Base-by-base conservation (phyloP, 2,329 filamentous ascomycete species). In the Ophiostoma piceae region DNA sequence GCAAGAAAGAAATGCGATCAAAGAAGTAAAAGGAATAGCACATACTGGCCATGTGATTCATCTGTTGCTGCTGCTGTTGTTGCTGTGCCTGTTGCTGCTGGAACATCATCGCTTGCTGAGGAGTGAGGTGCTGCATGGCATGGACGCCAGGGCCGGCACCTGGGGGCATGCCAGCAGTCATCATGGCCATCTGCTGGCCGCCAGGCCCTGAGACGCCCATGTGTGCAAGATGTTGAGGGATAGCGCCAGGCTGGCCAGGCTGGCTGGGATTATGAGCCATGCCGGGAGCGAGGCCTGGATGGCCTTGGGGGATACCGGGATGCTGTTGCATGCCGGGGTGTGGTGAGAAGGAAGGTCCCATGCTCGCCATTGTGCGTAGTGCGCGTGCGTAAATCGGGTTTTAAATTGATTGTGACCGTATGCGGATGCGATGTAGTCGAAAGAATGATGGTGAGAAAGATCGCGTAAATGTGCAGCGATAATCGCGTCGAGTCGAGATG, bases 131-230 rank as follows among this genome's bases (percentile, higher is more conserved):
- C 76, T 90, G 88, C 75, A 93, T 80, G 22, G 88, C 88, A 79
- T 92, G 90, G 71, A 86, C 85, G 79, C 87, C 90, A 71, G 86
- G 86, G 69, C 81, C 82, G 69, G 83, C 84, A 72, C 89, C 87
- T 39, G 89, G 89, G 73, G 90, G 90, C 87, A 94, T 92, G 71
- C 86, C 88, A 73, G 32, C 86, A 73, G 41, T 86, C 90, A 94
- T 92, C 84, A 93, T 86, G 70, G 88, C 85, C 74, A 92, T 88
- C 77, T 91, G 90, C 72, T 85, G 87, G 74, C 87, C 88, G 29
- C 87, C 88, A 26, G 90, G 89, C 47, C 87, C 90, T 71, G 90
- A 91, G 37, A 90, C 90, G 72, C 86, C 88, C 81, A 91, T 90
- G 75, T 91, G 89, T 26, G 79, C 80, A 74, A 88, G 84, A 79